Evolutionary conservation across 352 stramenopile species (phyloP), one percentile per base, ranked within the genome.

Genomic region (Globisporangium camurandrum): DNA sequence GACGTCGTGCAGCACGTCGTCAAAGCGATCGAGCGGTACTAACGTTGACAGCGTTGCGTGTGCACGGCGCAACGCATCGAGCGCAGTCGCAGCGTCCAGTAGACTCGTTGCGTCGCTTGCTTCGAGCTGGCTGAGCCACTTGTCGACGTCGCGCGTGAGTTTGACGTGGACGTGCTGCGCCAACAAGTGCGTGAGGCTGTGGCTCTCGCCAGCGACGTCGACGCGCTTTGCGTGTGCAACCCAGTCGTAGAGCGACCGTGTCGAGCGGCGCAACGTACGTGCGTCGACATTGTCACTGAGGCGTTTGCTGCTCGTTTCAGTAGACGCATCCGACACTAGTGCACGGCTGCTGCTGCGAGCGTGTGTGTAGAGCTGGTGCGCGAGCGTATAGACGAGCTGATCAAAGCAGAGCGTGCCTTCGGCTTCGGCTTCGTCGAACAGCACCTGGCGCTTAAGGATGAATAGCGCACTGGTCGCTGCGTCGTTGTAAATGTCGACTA

Each of bases 401-500:
- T 93, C 85, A 43, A 93, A 86, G 43, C 75, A 84, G 27, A 95
- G 51, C 44, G 71, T 86, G 2, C 79, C 76, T 68, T 96, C 87
- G 0, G 83, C 75, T 52, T 92, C 64, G 7, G 84, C 71, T 62
- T 96, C 87, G 44, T 95, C 71, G 53, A 73, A 91, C 9, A 96
- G 52, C 37, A 69, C 76, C 37, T 86, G 72, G 46, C 78, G 68
- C 43, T 72, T 71, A n/a, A 87, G 51, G n/a, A 56, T 31, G 27
- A 71, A 64, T 2, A 95, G 48, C 2, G 75, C 69, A 17, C 41
- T 55, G 28, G 69, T 60, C 0, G 64, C 72, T 12, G 84, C 81
- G 43, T 96, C 83, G 44, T 95, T 94, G 64, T 96, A 96, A 19
- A 86, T 52, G 36, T 95, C 83, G 28, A 95, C 41, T 10, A 89